Conservation (phyloP, 495 filamentous ascomycete species). For the Daldinia loculata region DNA sequence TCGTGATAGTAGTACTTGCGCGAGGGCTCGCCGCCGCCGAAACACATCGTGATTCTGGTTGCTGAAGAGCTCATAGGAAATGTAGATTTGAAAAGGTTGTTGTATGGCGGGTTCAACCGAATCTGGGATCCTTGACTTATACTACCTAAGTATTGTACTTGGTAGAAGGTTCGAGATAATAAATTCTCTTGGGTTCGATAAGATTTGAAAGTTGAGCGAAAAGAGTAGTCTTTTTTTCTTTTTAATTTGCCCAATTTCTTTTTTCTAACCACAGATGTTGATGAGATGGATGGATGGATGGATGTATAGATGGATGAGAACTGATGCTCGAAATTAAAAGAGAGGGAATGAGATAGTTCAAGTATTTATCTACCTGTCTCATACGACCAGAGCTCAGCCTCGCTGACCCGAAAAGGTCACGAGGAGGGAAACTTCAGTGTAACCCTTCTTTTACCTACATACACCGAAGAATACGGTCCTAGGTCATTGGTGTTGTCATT, state of each 20-base stretch:
- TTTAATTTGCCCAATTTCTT: not conserved
- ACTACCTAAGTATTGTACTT: not conserved
- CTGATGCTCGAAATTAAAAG: not conserved
- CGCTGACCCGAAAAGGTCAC: conserved; percentile 36
- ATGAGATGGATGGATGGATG: not conserved
- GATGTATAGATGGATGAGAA: not conserved
- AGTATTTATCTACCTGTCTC: conserved; percentile 26
- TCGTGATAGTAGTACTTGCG: conserved; percentile 61
- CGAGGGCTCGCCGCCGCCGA: conserved; percentile 48
- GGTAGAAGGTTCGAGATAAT: not conserved
- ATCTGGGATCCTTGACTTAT: not conserved
- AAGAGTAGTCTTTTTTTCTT: not conserved
- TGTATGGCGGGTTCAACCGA: not conserved
- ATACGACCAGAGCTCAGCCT: conserved; percentile 32
- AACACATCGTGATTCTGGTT: conserved; percentile 51
- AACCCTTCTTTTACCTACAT: conserved; percentile 17
- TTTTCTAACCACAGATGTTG: not conserved
- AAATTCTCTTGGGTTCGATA: not conserved
- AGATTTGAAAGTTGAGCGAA: not conserved
- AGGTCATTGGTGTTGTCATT: conserved; percentile 15
- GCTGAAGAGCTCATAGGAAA: conserved; percentile 1
- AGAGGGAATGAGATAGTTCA: conserved; percentile 1
- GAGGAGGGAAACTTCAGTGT: conserved; percentile 22
- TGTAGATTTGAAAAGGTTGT: not conserved
- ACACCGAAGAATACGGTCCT: conserved; percentile 13